These are phyloP conservation scores for Candida sp. DNA, from an alignment of 1,139 yeast species.

Conservation along the genomic window DNA sequence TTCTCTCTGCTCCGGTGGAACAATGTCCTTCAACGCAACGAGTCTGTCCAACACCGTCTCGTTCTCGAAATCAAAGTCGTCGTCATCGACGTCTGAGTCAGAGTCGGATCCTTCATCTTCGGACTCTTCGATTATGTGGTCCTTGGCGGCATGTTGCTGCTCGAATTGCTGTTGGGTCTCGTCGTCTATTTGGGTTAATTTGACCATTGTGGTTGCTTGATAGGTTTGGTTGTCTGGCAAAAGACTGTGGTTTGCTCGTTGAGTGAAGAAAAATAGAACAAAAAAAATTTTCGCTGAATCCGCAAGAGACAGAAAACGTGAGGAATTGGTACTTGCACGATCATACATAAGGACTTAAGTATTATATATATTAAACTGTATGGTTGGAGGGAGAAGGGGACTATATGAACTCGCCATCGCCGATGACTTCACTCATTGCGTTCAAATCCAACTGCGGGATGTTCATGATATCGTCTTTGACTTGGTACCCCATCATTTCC, in stretches of 20 bases:
- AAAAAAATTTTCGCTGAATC: conserved; percentile 4
- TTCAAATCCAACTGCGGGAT: conserved; percentile 24
- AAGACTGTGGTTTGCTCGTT: background rate
- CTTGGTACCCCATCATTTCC: conserved; percentile 58
- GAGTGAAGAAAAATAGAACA: background rate
- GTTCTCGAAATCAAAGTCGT: conserved; percentile 77
- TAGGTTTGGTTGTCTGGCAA: background rate
- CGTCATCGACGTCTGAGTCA: conserved; percentile 69
- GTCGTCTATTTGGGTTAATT: conserved; percentile 74
- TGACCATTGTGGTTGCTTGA: conserved; percentile 54
- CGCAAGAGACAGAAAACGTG: background rate
- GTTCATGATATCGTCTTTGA: conserved; percentile 24
- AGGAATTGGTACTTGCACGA: conserved; percentile 1
- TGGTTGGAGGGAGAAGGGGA: no score
- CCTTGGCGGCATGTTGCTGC: conserved; percentile 18
- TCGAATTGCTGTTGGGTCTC: conserved; percentile 28
- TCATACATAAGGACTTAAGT: background rate
- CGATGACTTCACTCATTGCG: conserved; percentile 5
- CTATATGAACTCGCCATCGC: conserved; percentile 14
- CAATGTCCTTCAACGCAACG: conserved; percentile 87
- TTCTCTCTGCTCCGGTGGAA: conserved; percentile 87
- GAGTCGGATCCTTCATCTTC: conserved; percentile 41
- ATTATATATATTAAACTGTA: no score
- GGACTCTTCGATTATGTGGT: conserved; percentile 23
- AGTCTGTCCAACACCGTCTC: conserved; percentile 90